These are phyloP conservation scores for Naganishia vaughanmartiniae DNA, from an alignment of 768 basidiomycete genomes.

Conservation along the genomic window DNA sequence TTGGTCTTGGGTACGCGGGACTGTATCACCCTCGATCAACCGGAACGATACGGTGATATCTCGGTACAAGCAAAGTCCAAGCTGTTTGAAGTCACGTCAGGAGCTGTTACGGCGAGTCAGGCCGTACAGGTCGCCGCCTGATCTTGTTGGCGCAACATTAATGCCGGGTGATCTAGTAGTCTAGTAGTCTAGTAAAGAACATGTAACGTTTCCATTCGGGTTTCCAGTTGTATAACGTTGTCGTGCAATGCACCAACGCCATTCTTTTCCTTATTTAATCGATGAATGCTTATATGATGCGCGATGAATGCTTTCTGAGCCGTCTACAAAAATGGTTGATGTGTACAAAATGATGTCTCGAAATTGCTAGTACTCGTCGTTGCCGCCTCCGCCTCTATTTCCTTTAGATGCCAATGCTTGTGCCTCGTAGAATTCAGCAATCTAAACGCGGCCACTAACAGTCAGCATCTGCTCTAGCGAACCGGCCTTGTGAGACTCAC, in stretches of 20 bases:
- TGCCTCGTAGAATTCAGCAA: conserved; percentile 84
- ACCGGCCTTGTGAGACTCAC: conserved; percentile 54
- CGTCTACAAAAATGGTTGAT: not conserved
- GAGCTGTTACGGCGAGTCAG: not conserved
- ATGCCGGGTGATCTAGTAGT: too few species aligned
- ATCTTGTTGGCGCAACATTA: too few species aligned
- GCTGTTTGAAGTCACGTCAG: conserved; percentile 63
- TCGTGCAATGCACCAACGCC: too few species aligned
- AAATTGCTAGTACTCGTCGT: conserved; percentile 56
- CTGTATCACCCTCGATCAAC: conserved; percentile 76
- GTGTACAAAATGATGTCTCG: not conserved
- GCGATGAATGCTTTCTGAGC: not conserved
- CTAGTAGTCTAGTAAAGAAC: too few species aligned
- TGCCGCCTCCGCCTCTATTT: conserved; percentile 59
- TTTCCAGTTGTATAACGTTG: too few species aligned
- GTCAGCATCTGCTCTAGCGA: conserved; percentile 27
- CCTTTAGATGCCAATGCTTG: conserved; percentile 76
- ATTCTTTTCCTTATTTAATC: too few species aligned
- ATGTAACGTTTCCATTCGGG: too few species aligned
- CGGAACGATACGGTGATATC: conserved; percentile 77
- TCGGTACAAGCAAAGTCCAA: conserved; percentile 74
- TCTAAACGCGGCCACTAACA: conserved; percentile 10
- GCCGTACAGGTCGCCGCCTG: conserved; percentile 16
- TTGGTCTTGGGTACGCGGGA: conserved; percentile 91
- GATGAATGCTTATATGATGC: not conserved